Conservation (phyloP, 2,329 filamentous ascomycete genomes). For the Botrytis paeoniae region DNA sequence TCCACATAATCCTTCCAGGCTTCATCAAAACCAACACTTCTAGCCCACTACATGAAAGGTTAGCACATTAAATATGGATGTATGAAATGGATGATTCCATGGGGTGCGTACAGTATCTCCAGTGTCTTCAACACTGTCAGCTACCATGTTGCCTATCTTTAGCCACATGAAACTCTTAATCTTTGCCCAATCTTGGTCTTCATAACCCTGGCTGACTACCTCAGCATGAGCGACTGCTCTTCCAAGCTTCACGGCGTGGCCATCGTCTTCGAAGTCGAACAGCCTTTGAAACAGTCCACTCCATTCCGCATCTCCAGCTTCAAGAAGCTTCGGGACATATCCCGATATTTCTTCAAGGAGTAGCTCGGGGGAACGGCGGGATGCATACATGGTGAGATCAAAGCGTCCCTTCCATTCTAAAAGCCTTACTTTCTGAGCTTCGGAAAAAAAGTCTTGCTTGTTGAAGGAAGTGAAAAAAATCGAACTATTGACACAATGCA, state of each 20-base stretch:
- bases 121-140: constrained; percentile 57
- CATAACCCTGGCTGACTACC: constrained; percentile 47
- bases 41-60: constrained; percentile 50
- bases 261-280: constrained; percentile 63
- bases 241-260: constrained; percentile 74
- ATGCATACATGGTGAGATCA: constrained; percentile 72
- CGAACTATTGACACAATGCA: constrained; percentile 69
- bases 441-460: constrained; percentile 57
- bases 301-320: constrained; percentile 32
- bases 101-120: constrained; percentile 35
- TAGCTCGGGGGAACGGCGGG: constrained; percentile 61
- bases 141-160: constrained; percentile 56
- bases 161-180: constrained; percentile 59
- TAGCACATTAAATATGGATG: background rate
- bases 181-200: constrained; percentile 48
- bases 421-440: constrained; percentile 61
- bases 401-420: constrained; percentile 79
- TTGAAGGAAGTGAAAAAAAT: constrained; percentile 74
- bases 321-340: constrained; percentile 50
- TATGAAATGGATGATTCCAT: background rate
- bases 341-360: constrained; percentile 54
- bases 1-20: constrained; percentile 54
- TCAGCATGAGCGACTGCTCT: constrained; percentile 67
- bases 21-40: constrained; percentile 59
- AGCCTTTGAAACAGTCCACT: constrained; percentile 48